Evolutionary conservation across 805 yeast species (phyloP).

Genomic region (Wickerhamomyces chaumierensis): DNA sequence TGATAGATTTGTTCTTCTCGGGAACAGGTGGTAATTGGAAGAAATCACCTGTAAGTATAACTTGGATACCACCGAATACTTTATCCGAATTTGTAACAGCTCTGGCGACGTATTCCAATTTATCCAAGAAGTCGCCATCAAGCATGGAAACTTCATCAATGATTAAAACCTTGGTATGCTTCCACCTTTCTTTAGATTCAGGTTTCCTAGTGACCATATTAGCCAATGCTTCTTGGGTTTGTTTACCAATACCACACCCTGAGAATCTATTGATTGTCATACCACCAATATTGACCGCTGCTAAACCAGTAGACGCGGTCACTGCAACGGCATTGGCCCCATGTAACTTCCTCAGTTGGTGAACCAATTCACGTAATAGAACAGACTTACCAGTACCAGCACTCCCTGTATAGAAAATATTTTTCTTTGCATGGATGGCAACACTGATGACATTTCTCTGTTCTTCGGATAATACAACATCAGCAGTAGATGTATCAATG

Average conservation of each 20-base stretch:
- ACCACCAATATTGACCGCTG: slow-evolving; percentile 92
- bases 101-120: slow-evolving; percentile 62
- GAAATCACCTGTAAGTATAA: slow-evolving; percentile 89
- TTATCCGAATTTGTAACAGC: slow-evolving; percentile 30
- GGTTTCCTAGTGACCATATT: slow-evolving; percentile 34
- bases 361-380: slow-evolving; percentile 52
- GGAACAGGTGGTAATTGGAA: slow-evolving; percentile 91
- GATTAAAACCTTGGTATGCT: slow-evolving; percentile 52
- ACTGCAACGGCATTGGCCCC: slow-evolving; percentile 53
- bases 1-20: slow-evolving; percentile 21
- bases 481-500: not conserved
- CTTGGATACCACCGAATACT: slow-evolving; percentile 93
- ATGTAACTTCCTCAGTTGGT: slow-evolving; percentile 32
- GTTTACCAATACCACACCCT: slow-evolving; percentile 70
- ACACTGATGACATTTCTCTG: slow-evolving; percentile 40
- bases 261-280: slow-evolving; percentile 77
- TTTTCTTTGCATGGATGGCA: slow-evolving; percentile 38
- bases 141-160: slow-evolving; percentile 95
- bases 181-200: slow-evolving; percentile 47
- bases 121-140: slow-evolving; percentile 66
- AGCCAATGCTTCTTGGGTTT: slow-evolving; percentile 26
- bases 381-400: slow-evolving; percentile 87
- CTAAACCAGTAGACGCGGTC: slow-evolving; percentile 94
- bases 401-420: slow-evolving; percentile 68
- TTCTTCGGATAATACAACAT: slow-evolving; percentile 27